Base-by-base conservation (phyloP, 2,329 filamentous ascomycete species). In the Sclerotinia glacialis region DNA sequence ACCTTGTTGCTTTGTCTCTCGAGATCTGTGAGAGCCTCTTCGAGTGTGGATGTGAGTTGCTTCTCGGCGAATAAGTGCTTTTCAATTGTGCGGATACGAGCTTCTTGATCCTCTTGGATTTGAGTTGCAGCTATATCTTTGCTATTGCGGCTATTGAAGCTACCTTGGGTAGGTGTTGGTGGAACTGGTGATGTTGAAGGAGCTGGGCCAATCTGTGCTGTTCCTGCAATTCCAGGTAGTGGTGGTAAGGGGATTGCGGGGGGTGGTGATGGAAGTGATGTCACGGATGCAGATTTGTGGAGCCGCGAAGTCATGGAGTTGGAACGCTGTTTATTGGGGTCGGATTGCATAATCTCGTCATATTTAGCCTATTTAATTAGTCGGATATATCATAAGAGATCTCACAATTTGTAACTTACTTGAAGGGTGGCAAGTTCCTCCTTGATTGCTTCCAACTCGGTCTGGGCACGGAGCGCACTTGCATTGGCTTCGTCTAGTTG, bases 1-100 rank as follows among this genome's bases (percentile, higher is more conserved):
- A 94, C 88, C 82, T 94, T 94, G 79, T 94, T 96, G 74, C 91
- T 93, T 73, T 96, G 93, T 66, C 87, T 86, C 79, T 99, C 95
- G 47, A 99, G 86, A 74, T 99, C 95, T 2, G 92, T 94, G 40
- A 99, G 86, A 8, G 95, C 95, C 79, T 98, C 94, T 78, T 99
- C 95, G 49, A 99, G 85, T 2, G 94, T 98, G 58, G 92, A 89
- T 0, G 94, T 99, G 67, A 99, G 88, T 78, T 98, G 94, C 77
- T 96, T 96, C 82, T 99, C 95, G 4, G 95, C 95, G 71, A 91
- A 90, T 31, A 99, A 85, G 76, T 98, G 93, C 82, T 97, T 98
- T 82, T 99, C 94, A 70, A 99, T 96, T 8, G 92, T 96, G 68
- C 91, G 89, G 76, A 99, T 96, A 70, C 93, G 93, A 53, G 92